These are phyloP conservation scores for Hemerocallis citrina DNA, from an alignment of 106 monocot genomes.

Conservation along the genomic window DNA sequence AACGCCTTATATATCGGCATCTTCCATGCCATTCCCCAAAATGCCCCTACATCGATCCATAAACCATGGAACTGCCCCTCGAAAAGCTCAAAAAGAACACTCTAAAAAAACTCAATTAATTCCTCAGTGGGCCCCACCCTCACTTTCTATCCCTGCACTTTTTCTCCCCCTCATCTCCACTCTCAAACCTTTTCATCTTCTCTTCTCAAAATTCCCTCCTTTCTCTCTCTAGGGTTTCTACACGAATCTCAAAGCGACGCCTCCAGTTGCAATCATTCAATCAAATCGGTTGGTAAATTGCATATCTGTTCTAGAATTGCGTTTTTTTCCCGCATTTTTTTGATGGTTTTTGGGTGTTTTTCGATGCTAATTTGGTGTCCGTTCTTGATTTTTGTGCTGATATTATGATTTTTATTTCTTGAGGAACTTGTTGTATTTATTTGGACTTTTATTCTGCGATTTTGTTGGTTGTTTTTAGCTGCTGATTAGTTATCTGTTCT, in stretches of 20 bases:
- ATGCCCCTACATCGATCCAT: background rate
- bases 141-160: slow-evolving; percentile 4
- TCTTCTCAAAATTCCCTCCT: background rate
- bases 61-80: background rate
- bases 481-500: too few species aligned
- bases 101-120: background rate
- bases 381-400: background rate
- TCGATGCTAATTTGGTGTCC: too few species aligned
- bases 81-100: slow-evolving; percentile 6
- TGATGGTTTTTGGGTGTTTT: background rate
- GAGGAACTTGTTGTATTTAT: background rate
- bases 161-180: background rate
- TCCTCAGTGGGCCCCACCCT: background rate
- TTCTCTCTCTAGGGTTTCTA: slow-evolving; percentile 9
- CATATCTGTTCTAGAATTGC: background rate
- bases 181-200: background rate
- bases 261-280: background rate
- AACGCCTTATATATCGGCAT: too few species aligned
- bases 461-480: too few species aligned
- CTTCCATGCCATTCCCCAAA: too few species aligned
- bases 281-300: background rate
- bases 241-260: background rate
- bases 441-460: too few species aligned
- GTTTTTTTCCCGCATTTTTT: background rate
- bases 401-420: background rate